Base-by-base conservation (phyloP, 225 moss, liverwort and hornwort species). In the Antitrichia curtipendula region DNA sequence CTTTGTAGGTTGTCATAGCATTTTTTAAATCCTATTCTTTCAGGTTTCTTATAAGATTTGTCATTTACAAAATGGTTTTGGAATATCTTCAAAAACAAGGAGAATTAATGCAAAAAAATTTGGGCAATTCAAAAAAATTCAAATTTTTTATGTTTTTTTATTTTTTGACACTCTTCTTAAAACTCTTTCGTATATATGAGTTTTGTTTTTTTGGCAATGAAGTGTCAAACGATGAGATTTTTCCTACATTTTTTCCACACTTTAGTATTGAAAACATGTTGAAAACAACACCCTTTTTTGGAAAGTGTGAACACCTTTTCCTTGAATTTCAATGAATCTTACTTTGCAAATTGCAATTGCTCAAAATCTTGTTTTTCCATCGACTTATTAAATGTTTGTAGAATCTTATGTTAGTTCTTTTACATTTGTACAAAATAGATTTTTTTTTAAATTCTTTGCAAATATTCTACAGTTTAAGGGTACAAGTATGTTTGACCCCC, bases 221-320 rank as follows among this genome's bases (percentile, higher is more conserved):
- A 40, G 8, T 40, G 8, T 69, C 8, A 69, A 40, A 4, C 24
- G 40, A 68, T 23, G 23, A 13, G 7, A 68, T 38, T 68, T 63
- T 23, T 23, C 14, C 1, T 0, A 38, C 1, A 0, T 13, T 23
- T 68, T 65, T 40, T 68, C 4, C 4, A 68, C 7, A 23, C 13
- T 13, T 23, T 10, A 13, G 4, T 40, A 68, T 13, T 12, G 7
- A 68, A 68, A 38, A 7, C 23, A 38, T 13, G 1, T 25, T 0
- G 0, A 70, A 25, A 41, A 41, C 25, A 41, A 14, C 8, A 14
- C 8, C 6, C 8, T 14, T 13, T 14, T 13, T 14, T 2, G 1
- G 4, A 8, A 24, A 69, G 40, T 23, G 3, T 69, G 24, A 69
- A 24, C 8, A 40, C 2, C 4, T 1, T 40, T 41, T 8, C 0